phyloP scores from a whole-genome alignment of 1,284 basidiomycete species.

The Phylloboletellus chloephorus region DNA sequence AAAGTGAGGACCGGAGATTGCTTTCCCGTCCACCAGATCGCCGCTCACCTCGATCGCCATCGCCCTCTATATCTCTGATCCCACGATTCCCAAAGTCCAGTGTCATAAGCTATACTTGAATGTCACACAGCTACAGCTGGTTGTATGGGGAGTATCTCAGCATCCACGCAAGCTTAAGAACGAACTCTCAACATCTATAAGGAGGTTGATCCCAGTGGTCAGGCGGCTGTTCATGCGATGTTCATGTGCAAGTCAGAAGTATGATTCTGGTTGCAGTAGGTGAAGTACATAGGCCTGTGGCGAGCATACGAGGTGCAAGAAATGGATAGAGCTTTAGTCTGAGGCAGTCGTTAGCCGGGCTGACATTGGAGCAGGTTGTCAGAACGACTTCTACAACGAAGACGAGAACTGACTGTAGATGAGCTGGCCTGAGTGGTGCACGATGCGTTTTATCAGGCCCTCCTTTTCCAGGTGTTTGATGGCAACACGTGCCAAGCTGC shows the following conservation, averaged over 20 bases:
- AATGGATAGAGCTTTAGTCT: conserved; percentile 44
- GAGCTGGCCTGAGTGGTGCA: conserved; percentile 92
- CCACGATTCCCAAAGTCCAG: background rate
- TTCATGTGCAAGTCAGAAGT: conserved; percentile 18
- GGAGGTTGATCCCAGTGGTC: background rate
- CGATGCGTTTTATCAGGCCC: conserved; percentile 92
- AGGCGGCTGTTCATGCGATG: background rate
- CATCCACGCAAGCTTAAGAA: background rate
- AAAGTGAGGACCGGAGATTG: background rate
- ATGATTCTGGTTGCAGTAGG: conserved; percentile 32
- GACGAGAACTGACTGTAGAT: conserved; percentile 74
- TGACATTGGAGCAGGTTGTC: conserved; percentile 26
- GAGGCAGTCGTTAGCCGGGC: conserved; percentile 60
- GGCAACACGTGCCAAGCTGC: conserved; percentile 88
- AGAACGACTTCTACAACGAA: conserved; percentile 2
- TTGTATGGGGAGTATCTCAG: background rate
- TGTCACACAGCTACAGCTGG: background rate
- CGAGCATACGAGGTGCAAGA: conserved; percentile 33
- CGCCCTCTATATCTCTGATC: background rate
- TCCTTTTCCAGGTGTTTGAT: conserved; percentile 95
- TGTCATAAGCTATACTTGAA: background rate
- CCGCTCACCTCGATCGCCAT: background rate
- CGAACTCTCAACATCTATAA: background rate
- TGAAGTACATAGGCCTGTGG: conserved; percentile 45
- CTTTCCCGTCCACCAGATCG: conserved; percentile 1